These are phyloP conservation scores for Penicillium sp. DNA, from an alignment of 2,329 filamentous ascomycete genomes.

Conservation along the genomic window DNA sequence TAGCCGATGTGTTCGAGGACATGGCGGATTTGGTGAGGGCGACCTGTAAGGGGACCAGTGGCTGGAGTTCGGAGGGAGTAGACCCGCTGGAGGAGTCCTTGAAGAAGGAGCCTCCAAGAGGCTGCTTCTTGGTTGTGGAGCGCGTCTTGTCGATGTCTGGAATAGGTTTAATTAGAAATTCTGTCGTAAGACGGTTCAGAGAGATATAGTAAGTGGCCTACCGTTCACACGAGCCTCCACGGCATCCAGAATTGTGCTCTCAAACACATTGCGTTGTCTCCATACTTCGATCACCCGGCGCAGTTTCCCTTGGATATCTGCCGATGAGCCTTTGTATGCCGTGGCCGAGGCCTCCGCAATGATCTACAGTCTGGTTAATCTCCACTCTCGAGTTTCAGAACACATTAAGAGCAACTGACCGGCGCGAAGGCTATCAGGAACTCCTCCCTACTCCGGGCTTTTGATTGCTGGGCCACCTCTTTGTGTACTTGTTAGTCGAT, in stretches of 20 bases:
- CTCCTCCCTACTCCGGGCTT: slow-evolving; percentile 87
- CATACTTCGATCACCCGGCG: slow-evolving; percentile 92
- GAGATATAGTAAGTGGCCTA: slow-evolving; percentile 49
- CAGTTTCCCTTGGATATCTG: slow-evolving; percentile 86
- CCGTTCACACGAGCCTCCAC: slow-evolving; percentile 81
- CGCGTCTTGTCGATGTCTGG: slow-evolving; percentile 62
- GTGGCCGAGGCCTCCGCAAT: slow-evolving; percentile 86
- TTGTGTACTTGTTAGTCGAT: slow-evolving; percentile 27
- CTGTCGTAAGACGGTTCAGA: slow-evolving; percentile 9
- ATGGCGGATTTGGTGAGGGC: slow-evolving; percentile 73
- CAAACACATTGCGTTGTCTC: slow-evolving; percentile 85
- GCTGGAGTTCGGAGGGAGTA: slow-evolving; percentile 75
- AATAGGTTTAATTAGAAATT: slow-evolving; percentile 2
- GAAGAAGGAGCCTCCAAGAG: slow-evolving; percentile 73
- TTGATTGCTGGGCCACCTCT: slow-evolving; percentile 97
- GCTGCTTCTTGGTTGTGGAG: slow-evolving; percentile 57
- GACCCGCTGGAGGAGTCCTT: slow-evolving; percentile 56
- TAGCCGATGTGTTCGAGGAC: slow-evolving; percentile 68
- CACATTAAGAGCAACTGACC: slow-evolving; percentile 39
- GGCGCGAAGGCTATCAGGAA: slow-evolving; percentile 92
- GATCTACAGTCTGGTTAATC: slow-evolving; percentile 53
- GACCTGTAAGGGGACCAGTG: slow-evolving; percentile 75
- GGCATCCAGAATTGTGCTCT: slow-evolving; percentile 74
- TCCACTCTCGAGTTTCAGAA: neutral
- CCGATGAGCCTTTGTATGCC: slow-evolving; percentile 88